Conservation (phyloP, 805 yeast genomes). For the Saccharomycopsis vini region DNA sequence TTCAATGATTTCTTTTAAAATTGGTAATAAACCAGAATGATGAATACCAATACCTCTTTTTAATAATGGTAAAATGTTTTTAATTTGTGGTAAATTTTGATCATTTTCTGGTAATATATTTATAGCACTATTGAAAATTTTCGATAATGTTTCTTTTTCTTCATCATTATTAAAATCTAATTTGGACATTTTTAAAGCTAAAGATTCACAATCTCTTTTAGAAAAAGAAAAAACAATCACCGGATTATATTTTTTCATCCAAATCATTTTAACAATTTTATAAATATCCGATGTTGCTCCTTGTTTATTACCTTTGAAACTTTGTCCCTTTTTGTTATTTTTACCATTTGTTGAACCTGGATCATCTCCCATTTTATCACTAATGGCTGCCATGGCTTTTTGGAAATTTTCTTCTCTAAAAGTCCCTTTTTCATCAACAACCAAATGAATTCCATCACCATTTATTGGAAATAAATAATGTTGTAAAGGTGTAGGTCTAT, state of each 20-base stretch:
- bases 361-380: slow-evolving; percentile 78
- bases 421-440: slow-evolving; percentile 93
- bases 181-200: slow-evolving; percentile 93
- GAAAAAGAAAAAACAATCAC: slow-evolving; percentile 98
- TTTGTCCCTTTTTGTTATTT: slow-evolving; percentile 62
- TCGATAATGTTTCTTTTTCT: slow-evolving; percentile 83
- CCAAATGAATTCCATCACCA: slow-evolving; percentile 95
- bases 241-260: slow-evolving; percentile 93
- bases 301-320: slow-evolving; percentile 79
- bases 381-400: slow-evolving; percentile 92
- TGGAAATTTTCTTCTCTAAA: slow-evolving; percentile 97
- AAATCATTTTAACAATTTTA: slow-evolving; percentile 95
- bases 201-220: slow-evolving; percentile 90
- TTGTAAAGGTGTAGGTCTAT: slow-evolving; percentile 97
- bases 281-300: slow-evolving; percentile 78
- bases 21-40: slow-evolving; percentile 93
- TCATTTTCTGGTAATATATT: slow-evolving; percentile 83
- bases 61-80: slow-evolving; percentile 78
- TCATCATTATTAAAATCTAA: slow-evolving; percentile 90
- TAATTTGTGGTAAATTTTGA: slow-evolving; percentile 88
- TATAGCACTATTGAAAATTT: slow-evolving; percentile 86
- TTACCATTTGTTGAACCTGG: slow-evolving; percentile 54
- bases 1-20: slow-evolving; percentile 89
- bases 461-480: slow-evolving; percentile 98
- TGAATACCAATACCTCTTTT: slow-evolving; percentile 97